Conservation (phyloP, 202 grass and related monocot genomes). For the Zizania palustris region DNA sequence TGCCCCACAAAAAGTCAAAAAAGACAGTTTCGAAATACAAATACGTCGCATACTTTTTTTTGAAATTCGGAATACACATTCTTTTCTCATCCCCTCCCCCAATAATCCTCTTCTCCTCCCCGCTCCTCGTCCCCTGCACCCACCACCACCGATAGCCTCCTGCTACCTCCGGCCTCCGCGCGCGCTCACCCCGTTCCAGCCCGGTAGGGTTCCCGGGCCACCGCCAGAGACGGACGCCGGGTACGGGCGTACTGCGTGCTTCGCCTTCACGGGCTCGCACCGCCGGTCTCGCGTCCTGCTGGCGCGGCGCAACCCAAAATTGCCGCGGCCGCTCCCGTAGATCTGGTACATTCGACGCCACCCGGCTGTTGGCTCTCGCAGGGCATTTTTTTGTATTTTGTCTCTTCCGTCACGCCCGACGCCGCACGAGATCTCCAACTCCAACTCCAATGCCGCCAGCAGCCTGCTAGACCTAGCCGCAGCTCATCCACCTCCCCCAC, state of each 20-base stretch:
- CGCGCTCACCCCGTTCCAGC: not conserved
- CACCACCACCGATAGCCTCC: not conserved
- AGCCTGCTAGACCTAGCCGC: not conserved
- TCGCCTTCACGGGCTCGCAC: not conserved
- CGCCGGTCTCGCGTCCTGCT: not conserved
- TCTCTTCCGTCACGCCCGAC: not conserved
- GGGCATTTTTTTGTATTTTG: not conserved
- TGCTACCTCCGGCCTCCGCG: slow-evolving; percentile 1
- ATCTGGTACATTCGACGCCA: not conserved
- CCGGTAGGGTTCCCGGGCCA: not conserved
- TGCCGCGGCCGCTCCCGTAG: not conserved
- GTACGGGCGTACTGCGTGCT: not conserved
- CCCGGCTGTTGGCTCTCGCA: not conserved
- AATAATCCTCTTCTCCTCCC: not conserved
- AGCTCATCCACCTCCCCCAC: not conserved
- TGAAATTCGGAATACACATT: not conserved
- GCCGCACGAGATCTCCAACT: not conserved
- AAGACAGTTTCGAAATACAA: not conserved
- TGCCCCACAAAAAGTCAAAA: not conserved
- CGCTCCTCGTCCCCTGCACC: not conserved
- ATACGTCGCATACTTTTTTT: not conserved
- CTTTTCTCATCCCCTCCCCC: not conserved
- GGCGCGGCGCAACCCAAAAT: not conserved
- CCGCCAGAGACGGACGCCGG: not conserved
- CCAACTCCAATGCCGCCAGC: not conserved